Percentiles rank a stretch among this genome's conserved stretches.
phyloP scores from a whole-genome alignment of 768 basidiomycete genomes.

The Amanita muscaria region DNA sequence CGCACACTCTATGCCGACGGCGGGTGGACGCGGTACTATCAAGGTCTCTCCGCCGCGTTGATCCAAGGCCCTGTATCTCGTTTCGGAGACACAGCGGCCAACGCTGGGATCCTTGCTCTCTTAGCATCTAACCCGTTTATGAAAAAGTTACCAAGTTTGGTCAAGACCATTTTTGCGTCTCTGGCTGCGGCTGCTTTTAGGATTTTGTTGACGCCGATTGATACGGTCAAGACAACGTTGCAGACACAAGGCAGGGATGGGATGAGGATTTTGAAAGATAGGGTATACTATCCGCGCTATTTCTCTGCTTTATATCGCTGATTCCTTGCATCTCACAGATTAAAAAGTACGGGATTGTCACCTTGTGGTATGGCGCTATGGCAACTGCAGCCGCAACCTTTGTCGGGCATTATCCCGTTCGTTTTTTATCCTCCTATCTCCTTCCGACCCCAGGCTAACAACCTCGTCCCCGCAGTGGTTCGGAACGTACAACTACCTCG shows the following conservation, averaged over 20 bases:
- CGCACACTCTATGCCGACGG: conserved; percentile 69
- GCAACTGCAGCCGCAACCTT: conserved; percentile 93
- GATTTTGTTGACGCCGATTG: conserved; percentile 88
- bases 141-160: conserved; percentile 45
- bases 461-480: conserved; percentile 63
- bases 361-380: conserved; percentile 85
- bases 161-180: conserved; percentile 77
- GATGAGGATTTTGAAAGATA: conserved; percentile 49
- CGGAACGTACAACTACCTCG: conserved; percentile 76
- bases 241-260: conserved; percentile 83
- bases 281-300: conserved; percentile 35
- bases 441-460: background rate
- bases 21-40: conserved; percentile 79
- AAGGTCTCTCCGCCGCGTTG: conserved; percentile 78
- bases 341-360: conserved; percentile 63
- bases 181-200: conserved; percentile 76
- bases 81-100: conserved; percentile 94
- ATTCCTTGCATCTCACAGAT: conserved; percentile 27
- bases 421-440: conserved; percentile 14
- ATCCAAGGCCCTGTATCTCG: conserved; percentile 78
- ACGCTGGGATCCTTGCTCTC: conserved; percentile 84
- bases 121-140: conserved; percentile 70
- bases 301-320: background rate
- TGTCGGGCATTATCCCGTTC: conserved; percentile 84
- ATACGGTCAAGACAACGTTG: conserved; percentile 92